Evolutionary conservation across 495 filamentous ascomycete genomes (phyloP).

Genomic region (Lepraria neglecta): DNA sequence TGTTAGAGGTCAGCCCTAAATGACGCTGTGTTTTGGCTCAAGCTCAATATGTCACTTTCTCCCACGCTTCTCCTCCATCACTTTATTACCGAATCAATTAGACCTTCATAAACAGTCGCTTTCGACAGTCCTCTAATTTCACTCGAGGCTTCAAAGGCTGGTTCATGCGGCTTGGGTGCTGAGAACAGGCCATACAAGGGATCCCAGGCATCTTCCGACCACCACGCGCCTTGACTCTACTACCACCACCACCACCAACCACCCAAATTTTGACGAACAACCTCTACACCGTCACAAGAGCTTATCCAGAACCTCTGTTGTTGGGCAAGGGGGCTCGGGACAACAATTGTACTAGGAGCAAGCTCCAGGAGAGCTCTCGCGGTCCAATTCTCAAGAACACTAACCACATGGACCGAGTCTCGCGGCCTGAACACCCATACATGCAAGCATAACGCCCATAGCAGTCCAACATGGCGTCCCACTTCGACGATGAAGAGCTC

Average conservation of each 20-base stretch:
- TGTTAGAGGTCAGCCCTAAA: constrained; percentile 2
- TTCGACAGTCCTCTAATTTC: neutral
- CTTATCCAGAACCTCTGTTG: too few species aligned
- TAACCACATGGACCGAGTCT: neutral
- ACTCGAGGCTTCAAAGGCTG: neutral
- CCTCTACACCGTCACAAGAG: too few species aligned
- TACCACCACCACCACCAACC: neutral
- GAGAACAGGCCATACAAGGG: neutral
- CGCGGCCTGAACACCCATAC: neutral
- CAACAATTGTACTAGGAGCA: too few species aligned
- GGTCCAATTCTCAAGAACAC: neutral
- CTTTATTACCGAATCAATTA: neutral
- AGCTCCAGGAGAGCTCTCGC: too few species aligned
- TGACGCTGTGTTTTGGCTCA: neutral
- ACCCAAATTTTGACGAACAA: too few species aligned
- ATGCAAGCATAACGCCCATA: neutral
- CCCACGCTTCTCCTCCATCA: neutral
- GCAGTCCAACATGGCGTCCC: constrained; percentile 41
- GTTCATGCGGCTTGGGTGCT: neutral
- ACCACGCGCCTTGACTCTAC: neutral
- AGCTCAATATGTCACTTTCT: neutral
- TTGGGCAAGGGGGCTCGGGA: too few species aligned
- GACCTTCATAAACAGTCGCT: neutral
- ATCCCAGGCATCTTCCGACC: neutral
- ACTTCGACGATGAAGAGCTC: constrained; percentile 81